Percentiles rank a stretch among this genome's conserved stretches.
phyloP scores from a whole-genome alignment of 768 basidiomycete genomes.

The Megacollybia marginata region DNA sequence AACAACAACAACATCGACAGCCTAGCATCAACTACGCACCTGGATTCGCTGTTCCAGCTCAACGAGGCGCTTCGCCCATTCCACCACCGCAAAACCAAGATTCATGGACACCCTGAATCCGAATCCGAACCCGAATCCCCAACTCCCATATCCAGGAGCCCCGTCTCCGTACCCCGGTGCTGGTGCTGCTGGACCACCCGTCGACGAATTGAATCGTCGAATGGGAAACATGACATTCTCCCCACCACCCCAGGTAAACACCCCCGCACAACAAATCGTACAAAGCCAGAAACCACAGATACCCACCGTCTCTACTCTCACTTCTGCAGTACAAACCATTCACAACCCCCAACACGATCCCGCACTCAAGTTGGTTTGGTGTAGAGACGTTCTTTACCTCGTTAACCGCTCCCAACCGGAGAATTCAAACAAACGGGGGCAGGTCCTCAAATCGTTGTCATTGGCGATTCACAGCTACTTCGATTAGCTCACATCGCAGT shows the following conservation, averaged over 20 bases:
- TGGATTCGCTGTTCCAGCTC: background rate
- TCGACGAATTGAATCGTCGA: background rate
- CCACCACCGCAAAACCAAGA: background rate
- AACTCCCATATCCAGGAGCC: background rate
- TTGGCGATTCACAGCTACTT: conserved; percentile 53
- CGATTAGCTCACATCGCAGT: conserved; percentile 60
- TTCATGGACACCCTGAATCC: conserved; percentile 2
- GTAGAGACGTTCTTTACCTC: conserved; percentile 74
- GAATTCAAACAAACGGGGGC: conserved; percentile 22
- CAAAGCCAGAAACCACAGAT: conserved; percentile 24
- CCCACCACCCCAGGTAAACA: background rate
- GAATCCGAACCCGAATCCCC: too few species aligned
- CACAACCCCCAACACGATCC: conserved; percentile 53
- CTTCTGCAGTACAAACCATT: conserved; percentile 40
- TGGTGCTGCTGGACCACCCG: background rate
- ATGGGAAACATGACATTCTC: background rate
- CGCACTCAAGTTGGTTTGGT: conserved; percentile 64
- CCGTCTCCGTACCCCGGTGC: background rate
- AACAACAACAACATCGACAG: too few species aligned
- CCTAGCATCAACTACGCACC: conserved; percentile 5
- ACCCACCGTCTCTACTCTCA: conserved; percentile 56
- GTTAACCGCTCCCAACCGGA: conserved; percentile 50
- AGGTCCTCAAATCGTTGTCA: conserved; percentile 46
- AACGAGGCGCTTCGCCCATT: conserved; percentile 1
- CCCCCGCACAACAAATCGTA: conserved; percentile 14